A percentile compares a stretch with the other conserved stretches of the same genome.
Conservation (phyloP, 805 yeast species). For the Suhomyces sp. region DNA sequence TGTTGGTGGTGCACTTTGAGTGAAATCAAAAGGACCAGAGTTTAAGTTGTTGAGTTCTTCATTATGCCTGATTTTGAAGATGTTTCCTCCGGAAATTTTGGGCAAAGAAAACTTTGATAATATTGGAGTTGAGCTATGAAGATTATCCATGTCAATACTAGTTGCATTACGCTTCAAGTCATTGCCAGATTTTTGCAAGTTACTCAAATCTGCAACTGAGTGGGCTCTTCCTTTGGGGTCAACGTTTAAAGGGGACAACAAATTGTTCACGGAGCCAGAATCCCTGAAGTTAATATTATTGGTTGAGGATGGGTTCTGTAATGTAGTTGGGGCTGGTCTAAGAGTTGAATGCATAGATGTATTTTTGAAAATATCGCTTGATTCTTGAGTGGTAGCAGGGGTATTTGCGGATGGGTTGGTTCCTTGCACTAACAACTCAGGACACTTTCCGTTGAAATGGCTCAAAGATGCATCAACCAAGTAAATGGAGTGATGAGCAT, state of each 20-base stretch:
- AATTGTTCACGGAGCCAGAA: constrained; percentile 4
- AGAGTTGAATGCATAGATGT: not conserved
- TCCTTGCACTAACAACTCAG: constrained; percentile 22
- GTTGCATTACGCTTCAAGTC: constrained; percentile 4
- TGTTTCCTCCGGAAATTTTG: constrained; percentile 21
- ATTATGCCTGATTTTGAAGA: constrained; percentile 46
- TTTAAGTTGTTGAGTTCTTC: constrained; percentile 42
- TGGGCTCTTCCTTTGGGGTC: constrained; percentile 13
- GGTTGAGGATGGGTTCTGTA: constrained; percentile 5
- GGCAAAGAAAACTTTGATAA: constrained; percentile 58
- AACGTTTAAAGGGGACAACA: constrained; percentile 9
- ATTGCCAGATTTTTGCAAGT: constrained; percentile 11
- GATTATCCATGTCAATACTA: constrained; percentile 14
- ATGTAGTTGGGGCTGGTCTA: constrained; percentile 1
- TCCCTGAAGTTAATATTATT: not conserved
- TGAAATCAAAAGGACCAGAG: constrained; percentile 12
- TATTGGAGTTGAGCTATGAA: constrained; percentile 28
- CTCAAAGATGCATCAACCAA: constrained; percentile 44
- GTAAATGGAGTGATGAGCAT: constrained; percentile 32
- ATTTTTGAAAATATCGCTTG: not conserved
- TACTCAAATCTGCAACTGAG: constrained; percentile 16
- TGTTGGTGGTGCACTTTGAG: constrained; percentile 6
- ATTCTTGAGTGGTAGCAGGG: not conserved
- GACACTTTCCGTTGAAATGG: constrained; percentile 24
- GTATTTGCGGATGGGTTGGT: constrained; percentile 4